Percentiles rank a stretch among this genome's conserved stretches.
These are phyloP conservation scores for Antrodiella citrinella DNA, from an alignment of 768 basidiomycete species.

Conservation along the genomic window DNA sequence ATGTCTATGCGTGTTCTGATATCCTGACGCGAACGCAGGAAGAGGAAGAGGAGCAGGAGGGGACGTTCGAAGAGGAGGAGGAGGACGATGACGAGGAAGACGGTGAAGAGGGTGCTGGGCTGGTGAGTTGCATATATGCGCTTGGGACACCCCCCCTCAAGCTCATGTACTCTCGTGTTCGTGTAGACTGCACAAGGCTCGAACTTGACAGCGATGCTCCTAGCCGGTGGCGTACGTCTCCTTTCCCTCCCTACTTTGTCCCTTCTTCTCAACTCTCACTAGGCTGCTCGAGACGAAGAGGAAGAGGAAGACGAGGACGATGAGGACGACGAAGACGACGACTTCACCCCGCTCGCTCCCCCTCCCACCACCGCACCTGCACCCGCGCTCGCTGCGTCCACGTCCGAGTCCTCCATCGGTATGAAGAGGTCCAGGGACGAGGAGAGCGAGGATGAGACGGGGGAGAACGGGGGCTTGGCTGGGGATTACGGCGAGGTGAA, in stretches of 20 bases:
- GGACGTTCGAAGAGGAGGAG: conserved; percentile 12
- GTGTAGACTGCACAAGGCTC: conserved; percentile 12
- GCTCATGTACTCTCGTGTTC: not conserved
- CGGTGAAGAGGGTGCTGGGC: conserved; percentile 10
- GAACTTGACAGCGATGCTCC: conserved; percentile 20
- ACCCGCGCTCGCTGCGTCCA: conserved; percentile 2
- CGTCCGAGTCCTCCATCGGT: conserved; percentile 11
- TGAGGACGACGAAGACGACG: conserved; percentile 8
- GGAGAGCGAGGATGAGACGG: conserved; percentile 20
- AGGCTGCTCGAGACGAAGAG: conserved; percentile 20
- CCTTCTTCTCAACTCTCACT: conserved; percentile 7
- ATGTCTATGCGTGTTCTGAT: not conserved
- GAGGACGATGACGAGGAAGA: conserved; percentile 19
- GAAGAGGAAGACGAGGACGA: conserved; percentile 19
- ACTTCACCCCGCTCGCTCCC: conserved; percentile 8
- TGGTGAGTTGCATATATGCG: conserved; percentile 9
- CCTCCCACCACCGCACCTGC: conserved; percentile 6
- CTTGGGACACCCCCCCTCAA: not conserved
- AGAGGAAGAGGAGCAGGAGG: conserved; percentile 18
- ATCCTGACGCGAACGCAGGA: conserved; percentile 8
- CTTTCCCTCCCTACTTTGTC: not conserved
- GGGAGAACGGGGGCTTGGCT: conserved; percentile 12
- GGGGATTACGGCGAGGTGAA: conserved; percentile 21
- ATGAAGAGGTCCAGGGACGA: conserved; percentile 11
- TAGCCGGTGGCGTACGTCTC: conserved; percentile 14